A percentile compares a stretch with the other conserved stretches of the same genome.
phyloP scores from a whole-genome alignment of 2,329 filamentous ascomycete genomes.

The Scytalidium lignicola region DNA sequence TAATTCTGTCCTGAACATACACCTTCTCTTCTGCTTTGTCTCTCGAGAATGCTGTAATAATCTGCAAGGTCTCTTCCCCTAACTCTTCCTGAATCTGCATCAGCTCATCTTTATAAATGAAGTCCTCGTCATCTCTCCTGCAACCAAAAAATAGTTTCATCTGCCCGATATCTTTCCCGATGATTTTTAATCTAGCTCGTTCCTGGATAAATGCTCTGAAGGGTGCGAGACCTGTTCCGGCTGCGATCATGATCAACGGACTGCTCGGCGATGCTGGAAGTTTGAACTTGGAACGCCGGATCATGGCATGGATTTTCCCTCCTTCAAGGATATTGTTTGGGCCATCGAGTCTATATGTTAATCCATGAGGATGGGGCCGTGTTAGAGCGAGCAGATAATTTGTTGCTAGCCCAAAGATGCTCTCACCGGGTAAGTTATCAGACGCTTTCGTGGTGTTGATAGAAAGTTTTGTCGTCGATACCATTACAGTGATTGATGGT shows the following conservation, averaged over 20 bases:
- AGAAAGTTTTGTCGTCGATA: no score
- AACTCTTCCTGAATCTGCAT: background rate
- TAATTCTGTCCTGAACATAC: conserved; percentile 1
- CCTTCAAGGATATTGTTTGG: no score
- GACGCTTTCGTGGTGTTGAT: no score
- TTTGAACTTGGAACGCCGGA: no score
- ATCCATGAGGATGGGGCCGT: no score
- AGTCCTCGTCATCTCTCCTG: conserved; percentile 20
- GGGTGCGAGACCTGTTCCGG: conserved; percentile 28
- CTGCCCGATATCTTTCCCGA: conserved; percentile 33
- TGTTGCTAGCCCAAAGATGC: no score
- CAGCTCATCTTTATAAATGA: conserved; percentile 14
- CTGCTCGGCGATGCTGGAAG: no score
- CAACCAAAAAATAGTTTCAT: conserved; percentile 15
- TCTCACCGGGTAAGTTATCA: no score
- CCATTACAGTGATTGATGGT: no score
- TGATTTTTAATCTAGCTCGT: background rate
- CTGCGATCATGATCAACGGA: conserved; percentile 18
- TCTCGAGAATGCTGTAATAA: conserved; percentile 1
- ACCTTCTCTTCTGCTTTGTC: background rate
- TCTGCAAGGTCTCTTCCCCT: background rate
- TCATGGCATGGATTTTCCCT: no score
- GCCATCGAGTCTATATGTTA: no score
- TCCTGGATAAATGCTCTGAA: conserved; percentile 27
- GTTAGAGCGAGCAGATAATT: no score